phyloP scores from a whole-genome alignment of 2,329 filamentous ascomycete species.

The Pyrenophora tritici-repentis region DNA sequence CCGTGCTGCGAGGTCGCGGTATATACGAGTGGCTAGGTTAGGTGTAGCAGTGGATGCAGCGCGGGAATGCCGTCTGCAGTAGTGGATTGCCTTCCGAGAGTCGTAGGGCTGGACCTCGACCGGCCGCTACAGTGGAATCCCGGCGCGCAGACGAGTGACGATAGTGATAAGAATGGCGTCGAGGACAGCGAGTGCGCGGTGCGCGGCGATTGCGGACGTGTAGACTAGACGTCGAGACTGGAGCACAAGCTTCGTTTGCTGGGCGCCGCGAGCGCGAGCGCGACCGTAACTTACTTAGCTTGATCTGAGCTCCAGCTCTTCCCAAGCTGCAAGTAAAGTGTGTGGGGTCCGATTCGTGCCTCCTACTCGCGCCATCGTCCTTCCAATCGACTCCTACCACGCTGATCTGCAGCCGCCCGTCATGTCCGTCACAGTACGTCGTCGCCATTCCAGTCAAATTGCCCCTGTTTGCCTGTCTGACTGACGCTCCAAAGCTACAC shows the following conservation, averaged over 20 bases:
- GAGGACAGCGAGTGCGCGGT: conserved; percentile 5
- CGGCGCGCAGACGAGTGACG: not conserved
- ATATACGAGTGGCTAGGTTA: conserved; percentile 1
- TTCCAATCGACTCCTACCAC: conserved; percentile 14
- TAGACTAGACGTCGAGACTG: not conserved
- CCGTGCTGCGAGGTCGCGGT: conserved; percentile 9
- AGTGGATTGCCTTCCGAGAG: conserved; percentile 13
- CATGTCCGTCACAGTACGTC: conserved; percentile 56
- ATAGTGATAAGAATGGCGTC: conserved; percentile 2
- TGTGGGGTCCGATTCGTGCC: conserved; percentile 4
- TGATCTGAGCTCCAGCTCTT: conserved; percentile 4
- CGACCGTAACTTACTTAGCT: too few relatives aligned
- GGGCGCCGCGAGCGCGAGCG: conserved; percentile 14
- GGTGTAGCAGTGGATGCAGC: conserved; percentile 13
- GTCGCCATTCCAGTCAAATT: conserved; percentile 13
- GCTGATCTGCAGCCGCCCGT: conserved; percentile 15
- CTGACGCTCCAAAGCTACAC: conserved; percentile 61
- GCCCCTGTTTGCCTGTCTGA: not conserved
- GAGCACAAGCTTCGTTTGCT: conserved; percentile 11
- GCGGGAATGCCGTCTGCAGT: conserved; percentile 16
- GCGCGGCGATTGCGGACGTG: conserved; percentile 3
- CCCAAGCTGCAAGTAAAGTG: not conserved
- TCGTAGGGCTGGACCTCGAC: conserved; percentile 14
- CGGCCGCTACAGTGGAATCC: not conserved
- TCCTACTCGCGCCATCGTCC: conserved; percentile 6